Base-by-base conservation (phyloP, 2,329 filamentous ascomycete species). In the Furcasterigmium sp. region DNA sequence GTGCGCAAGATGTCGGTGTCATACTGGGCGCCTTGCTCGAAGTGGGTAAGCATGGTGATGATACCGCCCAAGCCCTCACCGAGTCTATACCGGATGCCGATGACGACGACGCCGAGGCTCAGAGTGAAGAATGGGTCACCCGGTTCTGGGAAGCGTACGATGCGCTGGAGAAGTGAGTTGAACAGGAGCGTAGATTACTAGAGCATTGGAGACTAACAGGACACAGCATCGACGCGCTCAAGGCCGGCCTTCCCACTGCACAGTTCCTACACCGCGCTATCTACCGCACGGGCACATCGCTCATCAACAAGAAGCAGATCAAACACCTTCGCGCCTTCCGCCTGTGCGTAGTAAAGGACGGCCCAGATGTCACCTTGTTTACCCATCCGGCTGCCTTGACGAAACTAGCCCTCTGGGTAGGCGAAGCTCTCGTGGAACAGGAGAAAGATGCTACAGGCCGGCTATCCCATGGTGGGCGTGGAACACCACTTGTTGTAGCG, bases 301-400 rank as follows among this genome's bases (percentile, higher is more conserved):
- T 98, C 21, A 86, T 98, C 46, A 87, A 89, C 52, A 98, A 98
- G 68, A 85, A 87, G 46, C 91, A 96, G 56, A 95, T 98, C 59
- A 87, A 89, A 29, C 90, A 96, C 61, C 73, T 98, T 14, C 82
- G 89, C 38, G 87, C 91, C 1, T 98, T 97, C 62, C 87, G 93
- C 39, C 90, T 98, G 76, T 94, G 87, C 26, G 86, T 97, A 4
- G 90, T 98, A 54, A 95, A 94, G 60, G 93, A 97, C 57, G 90
- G 91, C 0, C 89, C 91, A 1, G 93, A 97, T 54, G 85, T 95
- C 0, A 69, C 78, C n/a, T 76, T 97, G 10, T 98, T 98, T 65
- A 90, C 85, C 1, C 91, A 97, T 57, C 91, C 93, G 0, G 88
- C 91, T 6, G 93, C 93, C 2, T 70, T 98, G 19, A 95, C 91